Percentiles rank a stretch among this genome's conserved stretches.
Evolutionary conservation across 352 stramenopile species (phyloP).

Genomic region (Proteromonas lacertae): DNA sequence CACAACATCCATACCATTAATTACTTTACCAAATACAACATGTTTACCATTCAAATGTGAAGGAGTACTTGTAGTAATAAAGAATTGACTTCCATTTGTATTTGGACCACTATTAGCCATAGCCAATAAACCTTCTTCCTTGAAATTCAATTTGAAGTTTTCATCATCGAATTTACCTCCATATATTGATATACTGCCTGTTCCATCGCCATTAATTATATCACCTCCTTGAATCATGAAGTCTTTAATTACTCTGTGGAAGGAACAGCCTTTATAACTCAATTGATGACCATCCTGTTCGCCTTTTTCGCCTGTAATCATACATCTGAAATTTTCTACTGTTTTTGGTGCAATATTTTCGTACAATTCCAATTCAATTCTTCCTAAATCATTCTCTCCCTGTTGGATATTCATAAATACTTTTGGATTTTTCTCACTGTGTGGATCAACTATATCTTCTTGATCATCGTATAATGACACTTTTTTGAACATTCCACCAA

Average conservation of each 20-base stretch:
- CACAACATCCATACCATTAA: constrained; percentile 46
- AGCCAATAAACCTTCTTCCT: constrained; percentile 48
- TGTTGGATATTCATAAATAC: constrained; percentile 87
- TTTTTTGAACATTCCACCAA: constrained; percentile 74
- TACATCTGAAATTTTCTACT: constrained; percentile 80
- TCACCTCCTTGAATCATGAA: constrained; percentile 93
- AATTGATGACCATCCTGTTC: constrained; percentile 26
- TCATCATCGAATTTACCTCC: constrained; percentile 84
- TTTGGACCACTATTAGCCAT: constrained; percentile 81
- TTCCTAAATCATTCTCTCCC: constrained; percentile 34
- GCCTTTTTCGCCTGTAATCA: constrained; percentile 86
- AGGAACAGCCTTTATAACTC: constrained; percentile 81
- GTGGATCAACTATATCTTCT: constrained; percentile 15
- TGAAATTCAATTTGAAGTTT: constrained; percentile 44
- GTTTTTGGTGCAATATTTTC: constrained; percentile 81
- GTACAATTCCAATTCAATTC: constrained; percentile 52
- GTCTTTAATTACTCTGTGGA: constrained; percentile 85
- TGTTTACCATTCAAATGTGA: constrained; percentile 90
- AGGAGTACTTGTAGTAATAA: constrained; percentile 73
- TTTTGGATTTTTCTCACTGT: constrained; percentile 9
- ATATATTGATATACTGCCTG: constrained; percentile 61
- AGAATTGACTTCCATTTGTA: constrained; percentile 95
- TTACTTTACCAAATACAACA: constrained; percentile 93
- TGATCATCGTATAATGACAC: constrained; percentile 85
- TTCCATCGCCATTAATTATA: constrained; percentile 53